These are phyloP conservation scores for Penicillium chermesinum DNA, from an alignment of 495 filamentous ascomycete species.

Conservation along the genomic window DNA sequence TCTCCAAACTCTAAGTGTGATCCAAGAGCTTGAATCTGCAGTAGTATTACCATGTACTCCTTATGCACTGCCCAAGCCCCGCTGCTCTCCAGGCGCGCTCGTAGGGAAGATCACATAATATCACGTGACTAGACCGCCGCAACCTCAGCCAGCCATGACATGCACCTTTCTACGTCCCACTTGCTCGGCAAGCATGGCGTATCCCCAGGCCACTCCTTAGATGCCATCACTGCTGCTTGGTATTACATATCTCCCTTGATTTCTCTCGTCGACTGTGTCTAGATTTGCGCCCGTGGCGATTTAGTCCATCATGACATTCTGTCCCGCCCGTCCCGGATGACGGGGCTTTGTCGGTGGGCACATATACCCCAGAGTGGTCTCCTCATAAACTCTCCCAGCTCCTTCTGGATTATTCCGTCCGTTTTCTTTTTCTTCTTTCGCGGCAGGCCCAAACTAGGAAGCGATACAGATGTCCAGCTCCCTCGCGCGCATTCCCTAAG, in stretches of 20 bases:
- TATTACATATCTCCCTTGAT: background rate
- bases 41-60: too few relatives aligned
- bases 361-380: background rate
- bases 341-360: background rate
- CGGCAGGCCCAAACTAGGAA: too few relatives aligned
- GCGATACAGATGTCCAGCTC: too few relatives aligned
- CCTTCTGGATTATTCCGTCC: too few relatives aligned
- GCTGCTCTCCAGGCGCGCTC: too few relatives aligned
- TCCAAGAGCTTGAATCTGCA: too few relatives aligned
- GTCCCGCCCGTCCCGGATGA: constrained; percentile 1
- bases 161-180: constrained; percentile 7
- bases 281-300: background rate
- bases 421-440: too few relatives aligned
- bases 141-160: constrained; percentile 14
- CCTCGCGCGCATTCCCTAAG: too few relatives aligned
- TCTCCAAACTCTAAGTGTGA: too few relatives aligned
- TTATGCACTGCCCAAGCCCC: too few relatives aligned
- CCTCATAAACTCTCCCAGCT: background rate
- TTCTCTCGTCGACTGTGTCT: background rate
- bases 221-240: background rate
- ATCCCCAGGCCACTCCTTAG: background rate
- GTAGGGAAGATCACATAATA: background rate
- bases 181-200: constrained; percentile 1
- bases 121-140: background rate
- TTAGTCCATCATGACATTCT: constrained; percentile 1